Conservation (phyloP, 1,139 yeast species). For the Suhomyces kunorum region DNA sequence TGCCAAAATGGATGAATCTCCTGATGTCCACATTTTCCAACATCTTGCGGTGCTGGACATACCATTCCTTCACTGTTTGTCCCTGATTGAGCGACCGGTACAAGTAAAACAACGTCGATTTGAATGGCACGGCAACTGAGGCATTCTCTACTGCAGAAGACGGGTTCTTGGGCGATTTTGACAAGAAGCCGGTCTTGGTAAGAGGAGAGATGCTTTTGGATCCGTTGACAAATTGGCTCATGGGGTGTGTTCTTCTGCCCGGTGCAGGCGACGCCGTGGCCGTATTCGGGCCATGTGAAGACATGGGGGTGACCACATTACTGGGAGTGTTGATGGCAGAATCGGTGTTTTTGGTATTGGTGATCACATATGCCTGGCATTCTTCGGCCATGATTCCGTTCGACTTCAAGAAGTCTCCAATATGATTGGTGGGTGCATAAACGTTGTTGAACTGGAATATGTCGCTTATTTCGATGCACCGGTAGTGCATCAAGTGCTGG, state of each 20-base stretch:
- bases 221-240: conserved; percentile 13
- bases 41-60: conserved; percentile 55
- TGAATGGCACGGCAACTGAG: conserved; percentile 53
- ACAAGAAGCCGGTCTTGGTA: conserved; percentile 10
- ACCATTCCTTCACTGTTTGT: conserved; percentile 80
- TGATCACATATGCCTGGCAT: conserved; percentile 78
- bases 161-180: conserved; percentile 15
- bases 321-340: conserved; percentile 10
- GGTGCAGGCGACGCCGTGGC: conserved; percentile 8
- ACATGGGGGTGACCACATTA: conserved; percentile 9
- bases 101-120: conserved; percentile 66
- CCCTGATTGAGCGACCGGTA: conserved; percentile 83
- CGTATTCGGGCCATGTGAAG: conserved; percentile 8
- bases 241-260: conserved; percentile 9
- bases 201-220: conserved; percentile 16
- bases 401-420: conserved; percentile 66
- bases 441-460: conserved; percentile 86
- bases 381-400: conserved; percentile 67
- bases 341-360: conserved; percentile 15
- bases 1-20: conserved; percentile 83
- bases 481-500: conserved; percentile 87
- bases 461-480: conserved; percentile 79
- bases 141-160: conserved; percentile 7
- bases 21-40: conserved; percentile 74
- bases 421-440: conserved; percentile 84